Conservation (phyloP, 768 basidiomycete species). For the Termitomyces sp. region DNA sequence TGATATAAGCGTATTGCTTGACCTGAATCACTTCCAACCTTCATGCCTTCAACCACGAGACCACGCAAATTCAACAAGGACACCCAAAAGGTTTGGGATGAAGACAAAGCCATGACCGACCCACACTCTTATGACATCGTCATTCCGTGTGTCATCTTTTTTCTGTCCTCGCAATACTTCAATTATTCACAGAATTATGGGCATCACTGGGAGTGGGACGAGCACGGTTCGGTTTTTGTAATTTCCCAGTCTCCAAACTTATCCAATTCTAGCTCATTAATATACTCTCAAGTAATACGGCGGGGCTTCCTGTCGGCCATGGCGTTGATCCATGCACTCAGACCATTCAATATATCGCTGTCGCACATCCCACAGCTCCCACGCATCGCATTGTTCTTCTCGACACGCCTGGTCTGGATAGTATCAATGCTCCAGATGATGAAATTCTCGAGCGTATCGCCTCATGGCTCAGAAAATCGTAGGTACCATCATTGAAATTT, state of each 20-base stretch:
- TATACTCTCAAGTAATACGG: neutral
- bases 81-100: constrained; percentile 1
- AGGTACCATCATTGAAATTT: neutral
- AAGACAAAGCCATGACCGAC: constrained; percentile 3
- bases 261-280: constrained; percentile 7
- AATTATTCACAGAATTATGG: constrained; percentile 5
- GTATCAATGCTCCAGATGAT: constrained; percentile 5
- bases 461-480: constrained; percentile 9
- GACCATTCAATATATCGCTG: constrained; percentile 1
- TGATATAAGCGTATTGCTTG: constrained; percentile 1
- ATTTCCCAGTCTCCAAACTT: neutral
- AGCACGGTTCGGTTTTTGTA: constrained; percentile 8
- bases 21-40: neutral
- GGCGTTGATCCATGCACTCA: constrained; percentile 11
- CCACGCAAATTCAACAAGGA: constrained; percentile 1
- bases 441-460: constrained; percentile 7
- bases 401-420: constrained; percentile 12
- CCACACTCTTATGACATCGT: constrained; percentile 13
- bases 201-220: constrained; percentile 11
- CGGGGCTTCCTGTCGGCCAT: constrained; percentile 5
- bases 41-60: constrained; percentile 3
- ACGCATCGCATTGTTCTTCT: constrained; percentile 8
- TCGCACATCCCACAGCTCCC: constrained; percentile 8
- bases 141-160: constrained; percentile 7
- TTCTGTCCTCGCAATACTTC: neutral